These are phyloP conservation scores for Sphaerostilbella broomeana DNA, from an alignment of 2,329 filamentous ascomycete species.

Conservation along the genomic window DNA sequence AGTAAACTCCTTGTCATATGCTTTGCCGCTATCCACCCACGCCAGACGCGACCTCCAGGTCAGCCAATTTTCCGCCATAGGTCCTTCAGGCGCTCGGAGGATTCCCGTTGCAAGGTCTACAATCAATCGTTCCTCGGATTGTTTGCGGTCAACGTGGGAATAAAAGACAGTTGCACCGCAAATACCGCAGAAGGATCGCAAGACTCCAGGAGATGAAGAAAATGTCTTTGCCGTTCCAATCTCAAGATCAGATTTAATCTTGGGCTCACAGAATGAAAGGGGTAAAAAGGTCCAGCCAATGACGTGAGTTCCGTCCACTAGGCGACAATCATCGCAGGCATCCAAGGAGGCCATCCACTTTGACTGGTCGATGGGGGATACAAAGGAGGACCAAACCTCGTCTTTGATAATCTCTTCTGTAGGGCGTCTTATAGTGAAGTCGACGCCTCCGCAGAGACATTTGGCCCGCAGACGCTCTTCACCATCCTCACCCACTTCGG, in stretches of 20 bases:
- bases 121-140: slow-evolving; percentile 27
- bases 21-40: slow-evolving; percentile 28
- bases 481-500: slow-evolving; percentile 29
- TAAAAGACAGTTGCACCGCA: slow-evolving; percentile 42
- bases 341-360: slow-evolving; percentile 41
- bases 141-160: slow-evolving; percentile 21
- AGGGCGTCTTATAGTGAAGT: slow-evolving; percentile 39
- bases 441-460: slow-evolving; percentile 42
- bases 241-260: slow-evolving; percentile 29
- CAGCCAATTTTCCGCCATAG: slow-evolving; percentile 39
- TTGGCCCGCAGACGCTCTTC: slow-evolving; percentile 35
- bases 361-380: slow-evolving; percentile 30
- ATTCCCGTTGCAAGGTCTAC: slow-evolving; percentile 39
- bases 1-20: slow-evolving; percentile 31
- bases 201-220: slow-evolving; percentile 31
- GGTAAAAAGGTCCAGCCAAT: slow-evolving; percentile 39
- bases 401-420: slow-evolving; percentile 24
- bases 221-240: slow-evolving; percentile 40
- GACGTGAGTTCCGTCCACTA: slow-evolving; percentile 35
- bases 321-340: slow-evolving; percentile 38
- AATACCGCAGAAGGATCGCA: slow-evolving; percentile 38
- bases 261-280: slow-evolving; percentile 29
- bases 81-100: slow-evolving; percentile 37
- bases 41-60: slow-evolving; percentile 37
- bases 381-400: slow-evolving; percentile 24